phyloP scores from a whole-genome alignment of 805 yeast species.

The Saccharomycopsis malanga region DNA sequence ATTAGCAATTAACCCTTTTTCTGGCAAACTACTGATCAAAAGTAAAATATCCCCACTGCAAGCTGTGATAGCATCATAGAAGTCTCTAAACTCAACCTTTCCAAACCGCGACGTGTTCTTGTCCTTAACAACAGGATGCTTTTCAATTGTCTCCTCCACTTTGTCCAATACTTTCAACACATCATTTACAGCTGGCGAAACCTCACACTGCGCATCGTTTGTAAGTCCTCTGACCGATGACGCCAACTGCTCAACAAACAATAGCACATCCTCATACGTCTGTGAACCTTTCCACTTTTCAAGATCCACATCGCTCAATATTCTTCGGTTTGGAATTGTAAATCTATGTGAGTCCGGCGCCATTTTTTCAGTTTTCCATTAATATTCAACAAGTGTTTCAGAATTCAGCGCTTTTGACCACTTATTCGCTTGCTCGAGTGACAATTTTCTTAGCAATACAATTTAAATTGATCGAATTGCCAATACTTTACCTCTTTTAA shows the following conservation, averaged over 20 bases:
- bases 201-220: constrained; percentile 38
- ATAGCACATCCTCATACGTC: constrained; percentile 43
- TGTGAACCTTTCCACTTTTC: constrained; percentile 47
- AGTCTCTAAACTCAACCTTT: constrained; percentile 77
- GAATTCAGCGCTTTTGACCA: constrained; percentile 4
- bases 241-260: constrained; percentile 53
- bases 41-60: constrained; percentile 24
- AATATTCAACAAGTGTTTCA: too few species aligned
- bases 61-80: constrained; percentile 56
- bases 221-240: constrained; percentile 55
- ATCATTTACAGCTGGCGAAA: constrained; percentile 30
- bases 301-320: constrained; percentile 54
- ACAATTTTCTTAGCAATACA: too few species aligned
- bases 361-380: too few species aligned
- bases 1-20: background rate
- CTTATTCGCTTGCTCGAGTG: background rate
- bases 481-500: too few species aligned
- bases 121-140: constrained; percentile 63
- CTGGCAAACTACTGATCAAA: background rate
- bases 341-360: too few species aligned
- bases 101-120: constrained; percentile 75
- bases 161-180: constrained; percentile 38
- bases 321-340: constrained; percentile 40
- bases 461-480: too few species aligned
- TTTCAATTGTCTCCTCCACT: constrained; percentile 39